A percentile compares a stretch with the other conserved stretches of the same genome.
Evolutionary conservation across 768 basidiomycete species (phyloP).

Genomic region (Ramaria sp.): DNA sequence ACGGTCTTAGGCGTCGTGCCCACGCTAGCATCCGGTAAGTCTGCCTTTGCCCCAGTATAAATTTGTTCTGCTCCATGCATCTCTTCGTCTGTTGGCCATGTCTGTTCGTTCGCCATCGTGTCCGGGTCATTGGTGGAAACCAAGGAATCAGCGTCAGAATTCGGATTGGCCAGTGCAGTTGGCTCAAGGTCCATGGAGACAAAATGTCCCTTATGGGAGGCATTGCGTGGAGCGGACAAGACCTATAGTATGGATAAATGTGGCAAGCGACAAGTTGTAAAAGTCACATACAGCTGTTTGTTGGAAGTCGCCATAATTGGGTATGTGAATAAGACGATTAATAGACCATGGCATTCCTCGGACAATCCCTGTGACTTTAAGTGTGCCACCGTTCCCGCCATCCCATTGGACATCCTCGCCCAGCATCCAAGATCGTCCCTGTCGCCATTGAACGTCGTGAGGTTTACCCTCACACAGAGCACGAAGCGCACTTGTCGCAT

Average conservation of each 20-base stretch:
- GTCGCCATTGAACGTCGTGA: constrained; percentile 69
- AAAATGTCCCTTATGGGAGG: constrained; percentile 23
- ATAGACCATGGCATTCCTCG: constrained; percentile 72
- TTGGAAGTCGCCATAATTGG: constrained; percentile 82
- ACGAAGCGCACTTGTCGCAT: constrained; percentile 63
- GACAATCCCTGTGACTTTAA: constrained; percentile 76
- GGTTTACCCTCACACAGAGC: constrained; percentile 81
- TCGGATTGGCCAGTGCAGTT: constrained; percentile 50
- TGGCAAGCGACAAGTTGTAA: neutral
- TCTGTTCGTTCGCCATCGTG: constrained; percentile 89
- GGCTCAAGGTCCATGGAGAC: constrained; percentile 59
- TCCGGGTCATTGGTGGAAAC: constrained; percentile 83
- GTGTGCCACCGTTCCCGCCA: constrained; percentile 35
- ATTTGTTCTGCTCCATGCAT: constrained; percentile 40
- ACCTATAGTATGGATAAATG: constrained; percentile 38
- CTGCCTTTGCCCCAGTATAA: constrained; percentile 11
- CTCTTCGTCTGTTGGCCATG: constrained; percentile 98
- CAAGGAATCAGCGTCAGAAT: constrained; percentile 69
- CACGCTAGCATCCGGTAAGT: constrained; percentile 49
- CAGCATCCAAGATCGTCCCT: constrained; percentile 67
- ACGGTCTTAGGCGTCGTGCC: constrained; percentile 75
- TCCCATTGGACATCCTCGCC: constrained; percentile 51
- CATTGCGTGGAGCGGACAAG: constrained; percentile 47
- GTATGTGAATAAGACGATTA: constrained; percentile 79
- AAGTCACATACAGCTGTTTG: constrained; percentile 52